phyloP scores from a whole-genome alignment of 2,329 filamentous ascomycete species.

The Paecilomyces variotii region DNA sequence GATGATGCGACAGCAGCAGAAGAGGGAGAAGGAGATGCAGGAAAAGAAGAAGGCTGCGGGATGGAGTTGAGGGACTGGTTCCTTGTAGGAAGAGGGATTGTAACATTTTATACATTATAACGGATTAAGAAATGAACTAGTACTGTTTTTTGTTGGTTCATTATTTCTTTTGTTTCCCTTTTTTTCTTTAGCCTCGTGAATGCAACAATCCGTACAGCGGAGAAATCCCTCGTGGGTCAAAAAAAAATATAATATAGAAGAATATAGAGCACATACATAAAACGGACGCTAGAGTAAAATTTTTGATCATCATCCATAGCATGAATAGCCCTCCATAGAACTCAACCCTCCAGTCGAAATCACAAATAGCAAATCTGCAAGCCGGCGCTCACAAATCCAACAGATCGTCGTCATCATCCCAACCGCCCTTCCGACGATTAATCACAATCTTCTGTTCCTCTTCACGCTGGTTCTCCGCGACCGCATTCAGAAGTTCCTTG shows the following conservation, averaged over 20 bases:
- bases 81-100: neutral
- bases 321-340: neutral
- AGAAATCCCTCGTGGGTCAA: neutral
- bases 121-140: neutral
- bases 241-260: neutral
- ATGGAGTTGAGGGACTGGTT: neutral
- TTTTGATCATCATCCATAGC: neutral
- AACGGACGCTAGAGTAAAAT: neutral
- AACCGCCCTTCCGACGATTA: constrained; percentile 70
- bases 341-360: neutral
- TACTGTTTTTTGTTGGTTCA: neutral
- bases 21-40: constrained; percentile 49
- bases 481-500: constrained; percentile 79
- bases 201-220: neutral
- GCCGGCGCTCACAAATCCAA: constrained; percentile 31
- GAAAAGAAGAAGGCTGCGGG: constrained; percentile 9
- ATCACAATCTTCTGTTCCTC: constrained; percentile 80
- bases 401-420: constrained; percentile 62
- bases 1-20: constrained; percentile 60
- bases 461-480: constrained; percentile 63
- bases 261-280: neutral
- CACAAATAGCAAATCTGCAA: neutral
- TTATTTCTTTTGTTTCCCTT: neutral
- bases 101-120: neutral
- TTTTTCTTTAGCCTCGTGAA: too few relatives aligned